phyloP scores from a whole-genome alignment of 2,329 filamentous ascomycete genomes.

The Colletotrichum cereale region DNA sequence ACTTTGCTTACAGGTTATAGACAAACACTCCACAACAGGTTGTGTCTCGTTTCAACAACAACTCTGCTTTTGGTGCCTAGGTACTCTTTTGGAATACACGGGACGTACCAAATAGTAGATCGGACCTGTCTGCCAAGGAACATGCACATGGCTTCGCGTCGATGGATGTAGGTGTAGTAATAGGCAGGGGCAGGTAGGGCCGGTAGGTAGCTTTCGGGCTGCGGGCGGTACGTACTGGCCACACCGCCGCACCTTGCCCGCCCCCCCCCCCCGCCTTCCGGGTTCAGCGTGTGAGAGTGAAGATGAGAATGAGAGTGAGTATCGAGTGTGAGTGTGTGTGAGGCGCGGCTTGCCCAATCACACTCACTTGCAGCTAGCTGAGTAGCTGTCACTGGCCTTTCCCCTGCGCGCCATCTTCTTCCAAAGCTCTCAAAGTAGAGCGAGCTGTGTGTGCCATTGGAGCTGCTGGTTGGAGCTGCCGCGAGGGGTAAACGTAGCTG shows the following conservation, averaged over 20 bases:
- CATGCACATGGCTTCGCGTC: conserved; percentile 1
- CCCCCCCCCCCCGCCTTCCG: conserved; percentile 11
- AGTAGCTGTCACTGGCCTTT: conserved; percentile 2
- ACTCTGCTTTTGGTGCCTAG: too few species aligned
- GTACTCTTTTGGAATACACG: background rate
- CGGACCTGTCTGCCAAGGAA: conserved; percentile 7
- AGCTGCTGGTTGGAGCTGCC: background rate
- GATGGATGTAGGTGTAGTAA: background rate
- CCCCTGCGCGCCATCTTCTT: background rate
- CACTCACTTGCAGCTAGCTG: background rate
- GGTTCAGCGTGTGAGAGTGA: background rate
- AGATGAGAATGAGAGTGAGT: too few species aligned
- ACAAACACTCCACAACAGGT: background rate
- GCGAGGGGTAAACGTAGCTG: background rate
- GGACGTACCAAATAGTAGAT: background rate
- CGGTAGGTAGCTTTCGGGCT: background rate
- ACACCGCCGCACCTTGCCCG: background rate
- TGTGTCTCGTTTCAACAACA: background rate
- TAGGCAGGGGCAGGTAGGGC: too few species aligned
- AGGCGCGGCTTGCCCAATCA: background rate
- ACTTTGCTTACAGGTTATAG: background rate
- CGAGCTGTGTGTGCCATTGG: background rate
- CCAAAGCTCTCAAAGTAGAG: background rate
- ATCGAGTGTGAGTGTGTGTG: background rate
- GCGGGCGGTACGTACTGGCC: background rate